These are phyloP conservation scores for Echinosophora koreensis DNA, from an alignment of 306 rosid genomes.

Conservation along the genomic window DNA sequence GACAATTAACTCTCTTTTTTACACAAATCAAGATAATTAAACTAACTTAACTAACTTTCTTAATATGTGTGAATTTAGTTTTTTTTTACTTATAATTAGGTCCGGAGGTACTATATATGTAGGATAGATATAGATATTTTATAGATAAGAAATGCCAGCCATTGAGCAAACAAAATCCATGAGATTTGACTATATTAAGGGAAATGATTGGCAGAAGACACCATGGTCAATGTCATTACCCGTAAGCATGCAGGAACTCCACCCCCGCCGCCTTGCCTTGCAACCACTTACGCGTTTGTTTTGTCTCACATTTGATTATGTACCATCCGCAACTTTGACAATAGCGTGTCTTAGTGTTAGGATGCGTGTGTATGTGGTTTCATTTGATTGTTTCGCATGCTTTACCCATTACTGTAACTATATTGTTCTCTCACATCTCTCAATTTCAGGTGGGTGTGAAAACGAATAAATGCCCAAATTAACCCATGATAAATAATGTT, in stretches of 20 bases:
- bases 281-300: conserved; percentile 34
- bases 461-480: background rate
- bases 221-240: conserved; percentile 42
- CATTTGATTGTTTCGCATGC: conserved; percentile 32
- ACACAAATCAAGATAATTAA: too few relatives aligned
- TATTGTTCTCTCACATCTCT: background rate
- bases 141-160: conserved; percentile 33
- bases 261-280: background rate
- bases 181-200: conserved; percentile 43
- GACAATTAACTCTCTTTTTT: too few relatives aligned
- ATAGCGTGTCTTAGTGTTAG: background rate
- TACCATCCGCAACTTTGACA: conserved; percentile 46
- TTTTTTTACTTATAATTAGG: too few relatives aligned
- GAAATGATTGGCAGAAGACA: conserved; percentile 20
- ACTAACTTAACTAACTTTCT: too few relatives aligned
- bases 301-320: conserved; percentile 25
- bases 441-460: background rate
- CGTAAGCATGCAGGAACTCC: conserved; percentile 18
- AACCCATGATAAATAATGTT: too few relatives aligned
- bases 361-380: background rate
- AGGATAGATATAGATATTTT: background rate
- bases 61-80: too few relatives aligned
- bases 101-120: too few relatives aligned
- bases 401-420: background rate
- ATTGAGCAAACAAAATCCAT: conserved; percentile 50